Evolutionary conservation across 2,329 filamentous ascomycete genomes (phyloP), one percentile per base, ranked within the genome.

Genomic region (Alternaria consortialis): DNA sequence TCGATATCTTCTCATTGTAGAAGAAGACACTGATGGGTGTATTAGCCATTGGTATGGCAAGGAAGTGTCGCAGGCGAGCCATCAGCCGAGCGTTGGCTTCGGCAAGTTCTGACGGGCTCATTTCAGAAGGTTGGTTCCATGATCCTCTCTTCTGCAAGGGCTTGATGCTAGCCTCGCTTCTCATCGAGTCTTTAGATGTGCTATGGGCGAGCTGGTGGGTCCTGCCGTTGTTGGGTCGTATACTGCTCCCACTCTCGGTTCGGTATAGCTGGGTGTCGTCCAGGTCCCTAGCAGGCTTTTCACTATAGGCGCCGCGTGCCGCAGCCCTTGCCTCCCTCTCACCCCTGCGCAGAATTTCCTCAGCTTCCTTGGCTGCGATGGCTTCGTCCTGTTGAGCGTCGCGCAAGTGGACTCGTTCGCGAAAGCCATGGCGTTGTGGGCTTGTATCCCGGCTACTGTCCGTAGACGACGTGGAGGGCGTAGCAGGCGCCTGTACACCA

Each of bases 11-110:
- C 13, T 96, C 88, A 71, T 98, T 95, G 80, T 96, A 99, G 79
- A 99, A 98, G 82, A 98, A 97, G 1, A 97, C 84, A 0, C 93
- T 97, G 54, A 99, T 90, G 0, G 94, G 90, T 20, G 89, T 86
- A 52, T 90, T 87, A 1, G 90, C 87, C 58, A 94, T 82, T 0
- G 95, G 93, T 40, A 90, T 94, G 1, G 93, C 93, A 81, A 99
- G 86, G 76, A 99, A 99, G 0, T 95, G 95, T 13, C 89, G 90
- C 43, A 99, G 84, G 54, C 95, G 87, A 53, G 92, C 89, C 89
- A 97, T 93, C 44, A 99, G 84, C 73, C 97, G 92, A 9, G 89
- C 86, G 76, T 99, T 97, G 1, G 94, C 94, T 23, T 90, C 83
- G 0, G 87, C 83, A 11, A 97, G 81, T 75, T 99, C 93, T 9